A percentile compares a stretch with the other conserved stretches of the same genome.
Evolutionary conservation across 768 basidiomycete species (phyloP).

Genomic region (Pholiota conissans): DNA sequence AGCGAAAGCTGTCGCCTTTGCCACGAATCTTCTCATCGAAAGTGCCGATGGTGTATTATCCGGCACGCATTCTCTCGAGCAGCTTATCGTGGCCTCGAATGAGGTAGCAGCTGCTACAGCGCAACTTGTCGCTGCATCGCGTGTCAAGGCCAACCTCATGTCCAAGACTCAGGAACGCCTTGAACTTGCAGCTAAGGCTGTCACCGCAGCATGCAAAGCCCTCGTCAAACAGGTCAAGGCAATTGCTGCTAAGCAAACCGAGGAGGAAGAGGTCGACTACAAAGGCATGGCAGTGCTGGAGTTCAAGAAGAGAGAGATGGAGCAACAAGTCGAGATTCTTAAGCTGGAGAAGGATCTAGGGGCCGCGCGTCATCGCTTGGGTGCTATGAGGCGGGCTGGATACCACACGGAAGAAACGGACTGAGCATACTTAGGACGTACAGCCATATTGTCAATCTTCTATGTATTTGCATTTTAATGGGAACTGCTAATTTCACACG

Average conservation of each 20-base stretch:
- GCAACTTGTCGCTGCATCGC: constrained; percentile 96
- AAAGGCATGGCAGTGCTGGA: constrained; percentile 92
- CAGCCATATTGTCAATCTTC: constrained; percentile 5
- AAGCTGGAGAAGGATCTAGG: constrained; percentile 95
- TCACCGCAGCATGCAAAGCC: constrained; percentile 95
- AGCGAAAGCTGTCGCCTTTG: constrained; percentile 96
- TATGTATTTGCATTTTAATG: constrained; percentile 20
- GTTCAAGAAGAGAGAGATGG: constrained; percentile 98
- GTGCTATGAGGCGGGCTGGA: constrained; percentile 85
- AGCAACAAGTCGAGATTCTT: constrained; percentile 98
- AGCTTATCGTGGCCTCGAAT: constrained; percentile 99
- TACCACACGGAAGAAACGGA: constrained; percentile 88
- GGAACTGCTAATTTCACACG: constrained; percentile 12
- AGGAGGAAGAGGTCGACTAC: constrained; percentile 84
- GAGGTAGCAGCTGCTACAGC: constrained; percentile 97
- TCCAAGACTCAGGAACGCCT: constrained; percentile 97
- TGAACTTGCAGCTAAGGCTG: constrained; percentile 95
- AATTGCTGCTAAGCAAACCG: constrained; percentile 79
- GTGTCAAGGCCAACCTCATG: constrained; percentile 98
- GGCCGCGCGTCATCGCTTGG: constrained; percentile 78
- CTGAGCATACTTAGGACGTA: too few relatives aligned
- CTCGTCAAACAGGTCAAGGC: constrained; percentile 97
- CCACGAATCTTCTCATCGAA: constrained; percentile 94
- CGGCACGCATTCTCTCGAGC: constrained; percentile 95
- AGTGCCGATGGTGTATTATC: constrained; percentile 97